Evolutionary conservation across 202 grass and related monocot species (phyloP).

Genomic region (Brachypodium distachyon): DNA sequence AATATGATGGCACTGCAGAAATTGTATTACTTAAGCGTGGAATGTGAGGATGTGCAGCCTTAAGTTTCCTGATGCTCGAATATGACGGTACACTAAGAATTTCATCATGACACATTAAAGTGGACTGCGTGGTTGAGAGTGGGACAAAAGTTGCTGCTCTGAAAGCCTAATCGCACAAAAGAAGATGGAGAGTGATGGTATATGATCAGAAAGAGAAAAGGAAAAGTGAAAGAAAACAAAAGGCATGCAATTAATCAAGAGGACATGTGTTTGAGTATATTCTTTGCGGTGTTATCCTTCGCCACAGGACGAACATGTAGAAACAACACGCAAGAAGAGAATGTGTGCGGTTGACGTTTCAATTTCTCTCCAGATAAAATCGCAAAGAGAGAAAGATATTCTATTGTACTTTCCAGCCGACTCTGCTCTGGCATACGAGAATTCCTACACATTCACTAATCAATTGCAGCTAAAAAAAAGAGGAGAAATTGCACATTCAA

Average conservation of each 20-base stretch:
- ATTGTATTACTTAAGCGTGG: background rate
- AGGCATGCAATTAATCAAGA: background rate
- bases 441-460: background rate
- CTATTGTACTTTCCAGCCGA: background rate
- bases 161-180: background rate
- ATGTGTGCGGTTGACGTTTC: background rate
- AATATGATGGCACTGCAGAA: background rate
- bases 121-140: background rate
- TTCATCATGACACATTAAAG: slow-evolving; percentile 33
- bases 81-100: slow-evolving; percentile 4
- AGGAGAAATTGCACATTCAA: background rate
- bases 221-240: slow-evolving; percentile 7
- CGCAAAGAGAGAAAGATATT: background rate
- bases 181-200: background rate
- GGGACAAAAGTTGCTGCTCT: slow-evolving; percentile 1
- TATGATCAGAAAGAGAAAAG: background rate
- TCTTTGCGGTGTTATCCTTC: slow-evolving; percentile 16
- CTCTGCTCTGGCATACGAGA: background rate
- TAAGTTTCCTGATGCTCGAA: background rate
- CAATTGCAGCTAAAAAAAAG: background rate
- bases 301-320: background rate
- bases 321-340: slow-evolving; percentile 18
- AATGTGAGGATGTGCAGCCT: background rate
- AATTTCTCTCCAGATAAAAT: background rate
- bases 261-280: slow-evolving; percentile 5